These are phyloP conservation scores for Eucalyptus virginea DNA, from an alignment of 345 rosid species.

Conservation along the genomic window DNA sequence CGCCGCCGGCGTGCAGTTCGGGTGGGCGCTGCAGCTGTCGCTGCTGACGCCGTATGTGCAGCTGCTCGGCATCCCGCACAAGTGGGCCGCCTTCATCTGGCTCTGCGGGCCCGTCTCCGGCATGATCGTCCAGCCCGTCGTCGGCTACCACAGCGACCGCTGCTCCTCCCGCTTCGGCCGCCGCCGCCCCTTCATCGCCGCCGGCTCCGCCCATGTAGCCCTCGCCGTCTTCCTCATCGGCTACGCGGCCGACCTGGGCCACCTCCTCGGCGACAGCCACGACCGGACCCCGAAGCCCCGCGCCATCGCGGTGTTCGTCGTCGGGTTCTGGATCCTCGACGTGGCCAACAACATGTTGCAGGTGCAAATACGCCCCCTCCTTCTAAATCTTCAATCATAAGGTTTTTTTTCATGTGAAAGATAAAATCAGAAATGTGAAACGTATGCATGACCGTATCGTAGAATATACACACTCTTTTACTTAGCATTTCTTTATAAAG, in stretches of 20 bases:
- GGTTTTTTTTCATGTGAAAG: background rate
- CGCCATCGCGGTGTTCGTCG: constrained; percentile 52
- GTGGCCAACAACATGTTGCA: constrained; percentile 71
- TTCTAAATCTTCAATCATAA: background rate
- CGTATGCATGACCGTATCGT: background rate
- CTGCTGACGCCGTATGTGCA: constrained; percentile 85
- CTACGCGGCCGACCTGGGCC: constrained; percentile 76
- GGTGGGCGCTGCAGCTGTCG: constrained; percentile 91
- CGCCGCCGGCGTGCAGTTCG: constrained; percentile 85
- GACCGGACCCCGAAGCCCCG: constrained; percentile 22
- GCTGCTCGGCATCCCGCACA: constrained; percentile 71
- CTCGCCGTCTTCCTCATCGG: constrained; percentile 67
- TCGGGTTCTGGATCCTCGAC: constrained; percentile 87
- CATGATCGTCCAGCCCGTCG: constrained; percentile 74
- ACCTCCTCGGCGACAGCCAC: constrained; percentile 27
- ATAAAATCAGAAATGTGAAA: background rate
- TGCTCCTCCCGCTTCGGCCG: constrained; percentile 74
- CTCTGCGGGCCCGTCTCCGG: constrained; percentile 91
- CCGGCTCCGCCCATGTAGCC: constrained; percentile 42
- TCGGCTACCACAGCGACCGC: constrained; percentile 72
- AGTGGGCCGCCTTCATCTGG: constrained; percentile 84
- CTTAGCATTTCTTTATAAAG: background rate
- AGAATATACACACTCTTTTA: background rate
- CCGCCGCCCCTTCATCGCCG: constrained; percentile 77
- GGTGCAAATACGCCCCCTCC: background rate